Conservation (phyloP, 169 alveolate species). For the Plasmodium knowlesi region DNA sequence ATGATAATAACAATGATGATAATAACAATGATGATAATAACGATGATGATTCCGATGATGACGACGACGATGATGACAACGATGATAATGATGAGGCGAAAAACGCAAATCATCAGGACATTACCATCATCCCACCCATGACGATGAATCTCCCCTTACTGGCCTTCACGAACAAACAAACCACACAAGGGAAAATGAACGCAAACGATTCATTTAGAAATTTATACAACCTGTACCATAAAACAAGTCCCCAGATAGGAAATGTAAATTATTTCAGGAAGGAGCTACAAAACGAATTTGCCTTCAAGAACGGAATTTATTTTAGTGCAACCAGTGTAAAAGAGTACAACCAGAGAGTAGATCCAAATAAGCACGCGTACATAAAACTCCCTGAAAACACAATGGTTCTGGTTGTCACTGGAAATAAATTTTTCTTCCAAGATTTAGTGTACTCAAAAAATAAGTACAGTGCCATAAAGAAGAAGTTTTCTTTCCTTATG, state of each 20-base stretch:
- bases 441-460: conserved; percentile 44
- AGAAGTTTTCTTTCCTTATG: conserved; percentile 26
- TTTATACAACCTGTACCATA: background rate
- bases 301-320: conserved; percentile 56
- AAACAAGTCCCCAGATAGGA: background rate
- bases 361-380: conserved; percentile 2
- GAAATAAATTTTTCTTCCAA: conserved; percentile 66
- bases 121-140: background rate
- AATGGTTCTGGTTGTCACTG: conserved; percentile 37
- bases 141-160: background rate
- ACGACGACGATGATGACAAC: too few species aligned
- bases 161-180: background rate
- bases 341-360: conserved; percentile 35
- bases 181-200: background rate
- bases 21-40: background rate
- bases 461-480: conserved; percentile 33
- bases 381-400: conserved; percentile 48
- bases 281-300: conserved; percentile 52
- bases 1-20: background rate
- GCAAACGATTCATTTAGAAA: background rate
- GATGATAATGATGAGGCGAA: background rate
- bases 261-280: conserved; percentile 14
- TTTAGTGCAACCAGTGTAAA: conserved; percentile 41
- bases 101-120: background rate
- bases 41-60: background rate